Evolutionary conservation across 371 early-diverging fungal genomes (phyloP), one percentile per base, ranked within the genome.

Genomic region (Zopfochytrium polystomum): DNA sequence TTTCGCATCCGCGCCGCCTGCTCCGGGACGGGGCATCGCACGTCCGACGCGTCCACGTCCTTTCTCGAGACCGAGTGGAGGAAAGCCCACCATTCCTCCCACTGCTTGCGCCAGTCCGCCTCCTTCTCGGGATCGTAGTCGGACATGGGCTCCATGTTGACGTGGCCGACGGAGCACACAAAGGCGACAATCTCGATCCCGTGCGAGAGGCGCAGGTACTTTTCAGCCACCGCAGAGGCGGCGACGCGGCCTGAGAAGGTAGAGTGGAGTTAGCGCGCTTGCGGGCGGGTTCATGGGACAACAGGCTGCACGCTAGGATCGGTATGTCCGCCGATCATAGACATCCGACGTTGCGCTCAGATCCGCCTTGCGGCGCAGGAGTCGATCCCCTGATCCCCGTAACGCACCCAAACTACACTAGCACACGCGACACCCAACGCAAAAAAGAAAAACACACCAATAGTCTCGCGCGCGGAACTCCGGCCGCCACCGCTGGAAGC

Each of bases 401-500:
- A 30, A 22, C 23, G n/a, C 7, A 7, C 4, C 18, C 38, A 7
- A 18, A 18, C 18, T 38, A 38, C 7, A 7, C 11, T 18, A 38
- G 18, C 38, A 38, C 11, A 38, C 7, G 18, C 11, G 18, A 18
- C 22, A 54, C 22, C 31, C 18, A n/a, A n/a, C n/a, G n/a, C n/a
- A n/a, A n/a, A n/a, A n/a, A n/a, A n/a, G n/a, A 27, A n/a, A n/a
- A 23, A 4, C 55, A 35, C 67, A 76, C 91, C 96, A 66, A 97
- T 93, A 5, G 98, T 95, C 73, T 97, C 98, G 48, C 98, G 87
- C 15, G 98, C 98, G 63, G 90, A 90, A 13, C 93, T 86, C 48
- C 98, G 80, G 43, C 98, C 98, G 38, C 98, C 98, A 52, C 98
- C 98, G 26, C 87, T 86, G 2, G 89, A 89, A 9, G 96, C 95